Evolutionary conservation across 1,284 basidiomycete species (phyloP), one percentile per base, ranked within the genome.

Genomic region (Microbotryum violaceum): DNA sequence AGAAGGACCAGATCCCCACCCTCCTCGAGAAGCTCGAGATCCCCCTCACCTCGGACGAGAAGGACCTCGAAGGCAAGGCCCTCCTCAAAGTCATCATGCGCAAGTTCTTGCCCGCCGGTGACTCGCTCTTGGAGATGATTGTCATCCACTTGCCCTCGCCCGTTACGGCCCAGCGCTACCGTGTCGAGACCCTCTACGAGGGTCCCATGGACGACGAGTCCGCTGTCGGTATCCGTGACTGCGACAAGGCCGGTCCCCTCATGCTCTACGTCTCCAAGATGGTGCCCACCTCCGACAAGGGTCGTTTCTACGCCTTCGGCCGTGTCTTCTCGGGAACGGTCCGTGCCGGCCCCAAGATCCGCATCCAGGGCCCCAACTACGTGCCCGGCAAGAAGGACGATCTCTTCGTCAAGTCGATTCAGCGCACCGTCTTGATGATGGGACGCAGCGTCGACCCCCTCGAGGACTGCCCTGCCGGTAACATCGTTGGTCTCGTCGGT

Each of bases 191-290:
- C 71, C 86, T 99, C 63, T 99, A 98, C 80, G 96, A 99, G 78
- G 96, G 96, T 77, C 96, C 96, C 74, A 89, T 97, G 89, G 96
- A 98, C 79, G 96, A 99, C 77, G 94, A 98, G 80, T 94, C 91
- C 63, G 96, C 96, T 73, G 92, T 97, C 74, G 91, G 86, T 82
- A 96, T 99, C 81, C 88, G 96, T 70, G 93, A 98, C 79, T 99
- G 96, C 78, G 91, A 98, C 80, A 87, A 96, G 77, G 89, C 88
- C 68, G 96, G 86, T 69, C 96, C 96, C 70, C 87, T 99, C 71
- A 93, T 98, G 78, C 85, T 97, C 72, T 99, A 99, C 81, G 83
- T 99, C 80, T 98, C 96, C 74, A 98, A 98, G 86, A 98, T 99
- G 96, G 94, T 98, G 71, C 96, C 96, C 70, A 98, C 96, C 63